Evolutionary conservation across 805 yeast species (phyloP).

Genomic region (Candida berthetii): DNA sequence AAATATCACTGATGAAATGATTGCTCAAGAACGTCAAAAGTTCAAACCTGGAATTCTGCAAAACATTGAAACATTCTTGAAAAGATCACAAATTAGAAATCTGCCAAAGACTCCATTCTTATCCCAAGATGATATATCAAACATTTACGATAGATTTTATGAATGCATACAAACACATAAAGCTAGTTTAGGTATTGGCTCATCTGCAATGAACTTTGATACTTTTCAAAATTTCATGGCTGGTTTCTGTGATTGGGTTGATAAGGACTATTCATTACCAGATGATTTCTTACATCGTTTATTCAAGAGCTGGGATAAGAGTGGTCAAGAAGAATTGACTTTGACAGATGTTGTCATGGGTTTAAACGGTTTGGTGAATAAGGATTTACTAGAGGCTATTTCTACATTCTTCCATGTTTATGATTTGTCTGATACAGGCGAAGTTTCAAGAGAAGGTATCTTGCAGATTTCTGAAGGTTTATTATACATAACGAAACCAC

Average conservation of each 20-base stretch:
- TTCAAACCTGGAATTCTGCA: conserved; percentile 73
- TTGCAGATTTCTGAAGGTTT: conserved; percentile 84
- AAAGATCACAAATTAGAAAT: conserved; percentile 85
- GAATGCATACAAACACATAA: conserved; percentile 65
- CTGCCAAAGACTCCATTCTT: conserved; percentile 69
- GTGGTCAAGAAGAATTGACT: conserved; percentile 46
- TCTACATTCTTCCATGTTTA: conserved; percentile 76
- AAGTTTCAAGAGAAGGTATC: conserved; percentile 71
- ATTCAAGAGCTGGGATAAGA: conserved; percentile 68
- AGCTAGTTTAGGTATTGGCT: conserved; percentile 43
- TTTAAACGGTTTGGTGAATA: conserved; percentile 58
- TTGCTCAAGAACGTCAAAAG: conserved; percentile 61
- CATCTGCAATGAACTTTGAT: conserved; percentile 67
- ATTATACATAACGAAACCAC: conserved; percentile 74
- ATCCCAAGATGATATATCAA: conserved; percentile 49
- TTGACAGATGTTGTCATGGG: conserved; percentile 71
- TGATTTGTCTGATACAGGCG: conserved; percentile 52
- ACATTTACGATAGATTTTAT: conserved; percentile 81
- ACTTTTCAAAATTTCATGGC: conserved; percentile 71
- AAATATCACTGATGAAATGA: conserved; percentile 67
- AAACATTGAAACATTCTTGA: conserved; percentile 86
- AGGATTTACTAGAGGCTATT: conserved; percentile 73
- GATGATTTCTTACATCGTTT: conserved; percentile 53
- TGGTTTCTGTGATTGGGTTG: conserved; percentile 75
- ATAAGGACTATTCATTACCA: conserved; percentile 28